Evolutionary conservation across 352 stramenopile genomes (phyloP).

Genomic region (Phytophthora europaea): DNA sequence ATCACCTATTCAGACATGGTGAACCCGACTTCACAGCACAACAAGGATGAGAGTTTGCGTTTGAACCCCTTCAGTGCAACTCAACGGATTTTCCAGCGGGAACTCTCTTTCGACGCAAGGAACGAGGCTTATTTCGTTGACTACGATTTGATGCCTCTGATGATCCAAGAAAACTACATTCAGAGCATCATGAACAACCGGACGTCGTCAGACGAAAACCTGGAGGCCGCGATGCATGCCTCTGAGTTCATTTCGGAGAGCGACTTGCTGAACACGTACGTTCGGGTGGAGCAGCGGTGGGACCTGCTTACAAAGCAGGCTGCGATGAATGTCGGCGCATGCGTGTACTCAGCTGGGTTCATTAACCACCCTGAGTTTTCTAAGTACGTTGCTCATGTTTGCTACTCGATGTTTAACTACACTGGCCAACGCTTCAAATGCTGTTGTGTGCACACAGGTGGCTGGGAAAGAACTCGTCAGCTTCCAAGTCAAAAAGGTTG

Average conservation of each 20-base stretch:
- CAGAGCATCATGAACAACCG: slow-evolving; percentile 85
- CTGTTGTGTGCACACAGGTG: slow-evolving; percentile 82
- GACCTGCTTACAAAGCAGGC: slow-evolving; percentile 94
- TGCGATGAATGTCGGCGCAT: slow-evolving; percentile 91
- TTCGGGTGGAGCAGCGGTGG: slow-evolving; percentile 94
- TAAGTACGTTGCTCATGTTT: slow-evolving; percentile 53
- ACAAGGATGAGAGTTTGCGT: slow-evolving; percentile 95
- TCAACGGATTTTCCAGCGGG: slow-evolving; percentile 92
- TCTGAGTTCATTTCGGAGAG: slow-evolving; percentile 94
- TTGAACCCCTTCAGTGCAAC: slow-evolving; percentile 97
- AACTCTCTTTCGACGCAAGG: slow-evolving; percentile 81
- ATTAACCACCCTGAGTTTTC: slow-evolving; percentile 93
- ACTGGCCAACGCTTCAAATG: slow-evolving; percentile 27
- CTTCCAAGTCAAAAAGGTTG: slow-evolving; percentile 95
- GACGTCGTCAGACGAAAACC: slow-evolving; percentile 72
- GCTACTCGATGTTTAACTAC: background rate
- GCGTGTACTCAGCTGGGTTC: slow-evolving; percentile 82
- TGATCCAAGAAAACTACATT: slow-evolving; percentile 95
- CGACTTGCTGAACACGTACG: slow-evolving; percentile 82
- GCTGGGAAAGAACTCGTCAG: slow-evolving; percentile 98
- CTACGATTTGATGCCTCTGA: slow-evolving; percentile 98
- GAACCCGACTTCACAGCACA: slow-evolving; percentile 77
- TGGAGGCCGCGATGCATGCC: slow-evolving; percentile 89
- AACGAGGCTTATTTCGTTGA: slow-evolving; percentile 99
- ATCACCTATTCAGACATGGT: slow-evolving; percentile 92